Evolutionary conservation across 192 early-diverging fungal genomes (phyloP), one percentile per base, ranked within the genome.

Genomic region (Backusella circina): DNA sequence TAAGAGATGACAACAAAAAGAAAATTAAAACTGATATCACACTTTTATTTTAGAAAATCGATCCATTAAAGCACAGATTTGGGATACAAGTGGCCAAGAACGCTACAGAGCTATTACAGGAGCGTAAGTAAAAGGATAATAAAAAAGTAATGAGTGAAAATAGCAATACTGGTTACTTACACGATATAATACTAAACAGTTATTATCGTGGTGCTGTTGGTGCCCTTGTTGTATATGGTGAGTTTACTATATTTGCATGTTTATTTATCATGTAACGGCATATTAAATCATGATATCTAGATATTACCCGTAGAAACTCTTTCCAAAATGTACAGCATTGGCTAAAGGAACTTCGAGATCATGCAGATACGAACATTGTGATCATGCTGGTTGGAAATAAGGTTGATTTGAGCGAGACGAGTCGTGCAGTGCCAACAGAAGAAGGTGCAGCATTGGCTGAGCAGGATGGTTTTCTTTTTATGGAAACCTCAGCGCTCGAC

Each of bases 201-300:
- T 97, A 96, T 83, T 98, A 98, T 79, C 86, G 96, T 51, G 96
- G 95, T 73, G 95, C 96, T 2, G 95, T 96, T 77, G 95, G 95
- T 18, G 95, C 95, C 4, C 86, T 96, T n/a, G 90, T 98, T 38
- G 96, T 93, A 6, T 98, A 97, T 77, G 95, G 79, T 81, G 77
- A 95, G 73, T 86, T 93, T 67, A 91, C 91, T 30, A 70, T 54
- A 51, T 51, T 54, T 54, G 51, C 54, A 13, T 61, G 26, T 61
- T 61, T 61, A 61, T 61, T 61, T 61, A 12, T 26, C 4, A 26
- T 28, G 21, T 28, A 28, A 10, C 26, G 26, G 26, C 10, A 61
- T 61, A 61, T 61, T 61, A 28, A 61, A 61, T 26, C 18, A 47
- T n/a, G 44, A 18, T 0, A 7, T 33, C 21, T 70, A 88, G 70